Evolutionary conservation across 2,329 filamentous ascomycete genomes (phyloP), one percentile per base, ranked within the genome.

Genomic region (Fusarium ambrosium): DNA sequence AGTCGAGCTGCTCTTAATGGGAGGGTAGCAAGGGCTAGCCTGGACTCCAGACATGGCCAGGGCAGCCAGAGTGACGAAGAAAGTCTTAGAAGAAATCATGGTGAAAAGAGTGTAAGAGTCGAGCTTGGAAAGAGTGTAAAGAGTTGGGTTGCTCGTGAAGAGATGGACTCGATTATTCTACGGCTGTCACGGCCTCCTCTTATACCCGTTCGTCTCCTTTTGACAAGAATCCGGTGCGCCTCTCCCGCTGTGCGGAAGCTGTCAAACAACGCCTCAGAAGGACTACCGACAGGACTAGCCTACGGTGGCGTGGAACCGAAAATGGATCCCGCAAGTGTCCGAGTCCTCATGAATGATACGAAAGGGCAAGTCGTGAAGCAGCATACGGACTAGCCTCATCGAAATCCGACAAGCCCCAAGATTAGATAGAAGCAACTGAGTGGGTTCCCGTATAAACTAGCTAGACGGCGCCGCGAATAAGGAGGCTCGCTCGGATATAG

Each of bases 291-390:
- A 32, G 3, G 48, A n/a, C 48, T 32, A 53, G 48, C 27, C 48
- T 53, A 2, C 48, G 48, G 48, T 32, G 18, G 27, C 27, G 48
- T 53, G 48, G 27, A 32, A 53, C 48, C 27, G 48, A 32, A 53
- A 53, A 53, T 53, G 48, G 48, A 53, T 53, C 48, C 48, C 27
- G 10, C 9, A 53, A 32, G 20, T 24, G 45, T 51, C 45, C 45
- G 45, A 48, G 43, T 20, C 48, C 16, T 32, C 18, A 53, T 20
- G 48, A 53, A 53, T n/a, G 48, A 53, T 53, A 53, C 48, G 48
- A 53, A 20, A 53, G 27, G 48, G 48, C 48, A 53, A 53, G 48
- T 53, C 48, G 48, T 53, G 48, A 53, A 53, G 48, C 48, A 32
- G 48, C 27, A 32, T 53, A 29, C 48, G 10, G 27, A 53, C 48